These are phyloP conservation scores for Rhypophila decipiens DNA, from an alignment of 495 filamentous ascomycete species.

Conservation along the genomic window DNA sequence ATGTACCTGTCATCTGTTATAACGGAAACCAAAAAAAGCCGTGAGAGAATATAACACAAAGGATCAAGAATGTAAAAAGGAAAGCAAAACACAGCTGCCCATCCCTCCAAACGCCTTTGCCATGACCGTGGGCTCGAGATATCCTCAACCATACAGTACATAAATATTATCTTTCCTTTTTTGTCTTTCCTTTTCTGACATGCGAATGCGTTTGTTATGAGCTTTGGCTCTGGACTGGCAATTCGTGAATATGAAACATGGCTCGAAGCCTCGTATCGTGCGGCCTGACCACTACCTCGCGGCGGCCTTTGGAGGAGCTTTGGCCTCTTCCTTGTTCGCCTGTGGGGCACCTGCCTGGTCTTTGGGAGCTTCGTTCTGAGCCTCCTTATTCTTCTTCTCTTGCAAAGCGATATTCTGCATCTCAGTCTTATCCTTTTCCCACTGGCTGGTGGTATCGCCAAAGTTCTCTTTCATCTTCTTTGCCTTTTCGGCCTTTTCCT, in stretches of 20 bases:
- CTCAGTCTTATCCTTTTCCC: conserved; percentile 75
- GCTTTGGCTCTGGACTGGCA: background rate
- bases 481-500: conserved; percentile 56
- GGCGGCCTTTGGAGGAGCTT: conserved; percentile 1
- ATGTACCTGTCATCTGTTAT: conserved; percentile 5
- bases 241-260: background rate
- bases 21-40: too few species aligned
- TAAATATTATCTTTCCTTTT: conserved; percentile 9
- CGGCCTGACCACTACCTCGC: conserved; percentile 2
- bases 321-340: conserved; percentile 6
- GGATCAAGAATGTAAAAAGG: too few species aligned
- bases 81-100: too few species aligned
- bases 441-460: conserved; percentile 60
- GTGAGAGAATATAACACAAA: too few species aligned
- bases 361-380: conserved; percentile 8
- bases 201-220: conserved; percentile 1
- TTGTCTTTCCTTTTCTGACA: conserved; percentile 10
- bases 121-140: conserved; percentile 12
- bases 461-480: conserved; percentile 68
- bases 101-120: conserved; percentile 20
- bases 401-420: conserved; percentile 62
- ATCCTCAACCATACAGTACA: conserved; percentile 13
- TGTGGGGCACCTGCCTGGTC: conserved; percentile 7
- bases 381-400: conserved; percentile 32
- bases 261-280: background rate